Evolutionary conservation across 192 early-diverging fungal genomes (phyloP).

Genomic region (Coemansia sp.): DNA sequence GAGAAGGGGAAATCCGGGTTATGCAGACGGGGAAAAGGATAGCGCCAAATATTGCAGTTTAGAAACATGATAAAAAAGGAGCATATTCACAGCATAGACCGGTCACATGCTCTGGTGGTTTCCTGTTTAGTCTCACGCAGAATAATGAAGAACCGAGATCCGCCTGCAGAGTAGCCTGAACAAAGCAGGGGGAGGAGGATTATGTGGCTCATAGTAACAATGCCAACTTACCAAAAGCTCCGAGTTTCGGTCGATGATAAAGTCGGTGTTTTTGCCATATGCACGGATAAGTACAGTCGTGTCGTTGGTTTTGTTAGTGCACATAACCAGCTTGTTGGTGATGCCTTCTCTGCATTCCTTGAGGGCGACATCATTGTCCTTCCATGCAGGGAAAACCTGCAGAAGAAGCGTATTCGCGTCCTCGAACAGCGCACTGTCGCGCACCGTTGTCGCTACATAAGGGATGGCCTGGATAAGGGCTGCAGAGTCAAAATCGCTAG

Average conservation of each 20-base stretch:
- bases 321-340: constrained; percentile 80
- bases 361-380: constrained; percentile 57
- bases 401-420: constrained; percentile 59
- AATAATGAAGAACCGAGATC: too few species aligned
- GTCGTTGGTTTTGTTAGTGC: constrained; percentile 59
- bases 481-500: constrained; percentile 4
- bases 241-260: constrained; percentile 85
- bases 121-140: not conserved
- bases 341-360: constrained; percentile 79
- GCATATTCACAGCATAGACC: too few species aligned
- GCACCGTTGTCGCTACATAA: constrained; percentile 35
- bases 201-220: too few species aligned
- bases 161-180: not conserved
- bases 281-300: constrained; percentile 78
- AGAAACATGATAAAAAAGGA: too few species aligned
- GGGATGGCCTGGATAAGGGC: constrained; percentile 44
- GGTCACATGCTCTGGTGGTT: not conserved
- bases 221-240: constrained; percentile 79
- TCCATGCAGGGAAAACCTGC: constrained; percentile 65
- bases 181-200: too few species aligned
- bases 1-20: not conserved
- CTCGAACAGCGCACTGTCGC: constrained; percentile 61
- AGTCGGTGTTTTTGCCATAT: constrained; percentile 84
- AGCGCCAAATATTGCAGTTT: too few species aligned
- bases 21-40: too few species aligned